Evolutionary conservation across 176 grass and related monocot genomes (phyloP).

Genomic region (Ensete ventricosum): DNA sequence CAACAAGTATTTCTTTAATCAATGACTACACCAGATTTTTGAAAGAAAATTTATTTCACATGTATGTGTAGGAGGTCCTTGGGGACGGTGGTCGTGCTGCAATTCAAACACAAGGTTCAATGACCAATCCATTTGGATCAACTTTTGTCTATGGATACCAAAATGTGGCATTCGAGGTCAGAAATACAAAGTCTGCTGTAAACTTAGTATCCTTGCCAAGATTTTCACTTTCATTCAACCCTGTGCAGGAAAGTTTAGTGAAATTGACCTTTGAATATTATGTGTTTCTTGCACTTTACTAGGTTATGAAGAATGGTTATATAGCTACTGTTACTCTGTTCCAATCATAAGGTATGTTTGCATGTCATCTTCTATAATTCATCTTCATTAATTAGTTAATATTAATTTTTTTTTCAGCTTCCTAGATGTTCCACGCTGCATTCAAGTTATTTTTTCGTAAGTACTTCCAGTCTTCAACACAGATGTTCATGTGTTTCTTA

Average conservation of each 20-base stretch:
- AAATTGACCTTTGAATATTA: too few relatives aligned
- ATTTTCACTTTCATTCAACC: too few relatives aligned
- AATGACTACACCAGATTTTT: too few relatives aligned
- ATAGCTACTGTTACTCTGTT: neutral
- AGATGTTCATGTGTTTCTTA: neutral
- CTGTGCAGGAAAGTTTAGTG: too few relatives aligned
- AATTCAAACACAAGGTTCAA: slow-evolving; percentile 93
- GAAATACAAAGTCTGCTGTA: neutral
- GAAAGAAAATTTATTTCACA: too few relatives aligned
- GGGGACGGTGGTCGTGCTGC: slow-evolving; percentile 86
- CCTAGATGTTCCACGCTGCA: neutral
- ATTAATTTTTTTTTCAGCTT: neutral
- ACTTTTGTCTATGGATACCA: slow-evolving; percentile 97
- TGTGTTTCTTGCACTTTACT: too few relatives aligned
- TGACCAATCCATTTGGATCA: slow-evolving; percentile 95
- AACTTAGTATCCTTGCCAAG: too few relatives aligned
- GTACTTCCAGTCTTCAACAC: neutral
- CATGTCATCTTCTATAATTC: neutral
- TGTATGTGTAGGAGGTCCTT: slow-evolving; percentile 54
- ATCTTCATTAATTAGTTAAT: neutral
- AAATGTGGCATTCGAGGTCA: slow-evolving; percentile 90
- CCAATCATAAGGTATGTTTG: neutral
- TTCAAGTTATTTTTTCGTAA: neutral
- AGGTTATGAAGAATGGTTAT: neutral
- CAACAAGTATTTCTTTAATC: neutral